Base-by-base conservation (phyloP, 768 basidiomycete genomes). In the Calocybe indica region DNA sequence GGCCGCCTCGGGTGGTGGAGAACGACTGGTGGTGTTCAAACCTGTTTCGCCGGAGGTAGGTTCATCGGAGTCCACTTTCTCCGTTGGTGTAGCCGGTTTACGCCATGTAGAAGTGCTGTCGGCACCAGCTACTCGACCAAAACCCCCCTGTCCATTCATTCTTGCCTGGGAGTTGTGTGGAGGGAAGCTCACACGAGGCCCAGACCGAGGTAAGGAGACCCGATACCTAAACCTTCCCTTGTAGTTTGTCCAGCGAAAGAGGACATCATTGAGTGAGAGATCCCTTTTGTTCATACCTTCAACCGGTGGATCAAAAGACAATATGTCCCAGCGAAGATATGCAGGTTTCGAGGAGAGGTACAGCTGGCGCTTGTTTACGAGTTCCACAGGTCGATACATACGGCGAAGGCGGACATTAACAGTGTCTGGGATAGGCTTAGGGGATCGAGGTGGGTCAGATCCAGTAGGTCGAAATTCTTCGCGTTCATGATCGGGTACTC, bases 281-380 rank as follows among this genome's bases (percentile, higher is more conserved):
- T 84, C 83, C 40, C 76, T 70, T 37, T 66, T 75, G 45, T 55
- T 76, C 79, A 83, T 83, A 41, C 78, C 81, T 47, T 78, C 76
- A 10, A 84, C 72, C 12, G 85, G 83, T 44, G 89, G 87, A 31
- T 80, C 77, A 65, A 83, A 87, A 2, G 85, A 83, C 29, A 85
- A 67, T 28, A 82, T 74, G 45, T 90, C 88, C 66, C 78, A 74
- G 37, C 83, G 78, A 29, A 76, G 56, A 31, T 62, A 56, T 4
- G 66, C 56, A 12, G 63, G 60, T 43, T 63, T 68, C 45, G 64
- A 73, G 51, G 75, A 73, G 31, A 69, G 52, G 34, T 68, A 59
- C 11, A 79, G 42, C 55, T 83, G 82, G 50, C 67, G 72, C 50
- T 68, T 75, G 36, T 68, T 63, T 10, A 85, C 55, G 7, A 71